phyloP scores from a whole-genome alignment of 106 monocot genomes.

The Dendrobium officinale region DNA sequence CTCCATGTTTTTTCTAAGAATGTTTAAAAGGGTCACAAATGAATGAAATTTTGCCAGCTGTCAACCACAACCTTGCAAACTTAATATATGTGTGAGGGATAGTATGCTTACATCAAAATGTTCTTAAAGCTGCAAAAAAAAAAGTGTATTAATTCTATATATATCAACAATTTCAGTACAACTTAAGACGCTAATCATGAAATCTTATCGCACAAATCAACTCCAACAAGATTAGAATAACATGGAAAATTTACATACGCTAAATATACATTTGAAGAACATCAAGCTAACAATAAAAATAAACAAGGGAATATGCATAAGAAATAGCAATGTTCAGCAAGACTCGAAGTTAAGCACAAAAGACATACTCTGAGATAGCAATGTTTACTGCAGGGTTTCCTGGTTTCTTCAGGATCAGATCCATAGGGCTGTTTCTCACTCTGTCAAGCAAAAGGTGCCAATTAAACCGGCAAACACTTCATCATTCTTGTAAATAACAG shows the following conservation, averaged over 20 bases:
- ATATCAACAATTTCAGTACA: background rate
- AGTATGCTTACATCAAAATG: no score
- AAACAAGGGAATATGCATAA: background rate
- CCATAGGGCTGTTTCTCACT: slow-evolving; percentile 65
- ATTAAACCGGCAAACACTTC: slow-evolving; percentile 20
- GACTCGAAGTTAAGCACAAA: background rate
- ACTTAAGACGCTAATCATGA: background rate
- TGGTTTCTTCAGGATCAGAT: slow-evolving; percentile 55
- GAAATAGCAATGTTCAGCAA: background rate
- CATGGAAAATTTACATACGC: background rate
- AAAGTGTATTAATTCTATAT: background rate
- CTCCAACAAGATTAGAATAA: background rate
- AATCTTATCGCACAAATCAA: background rate
- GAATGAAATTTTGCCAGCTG: no score
- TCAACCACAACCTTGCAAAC: no score
- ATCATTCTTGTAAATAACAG: slow-evolving; percentile 10
- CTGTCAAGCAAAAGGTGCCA: slow-evolving; percentile 44
- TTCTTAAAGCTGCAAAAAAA: no score
- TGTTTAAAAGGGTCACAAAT: no score
- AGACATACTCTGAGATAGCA: slow-evolving; percentile 76
- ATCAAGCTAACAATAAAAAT: background rate
- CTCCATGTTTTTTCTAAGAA: no score
- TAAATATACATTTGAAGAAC: background rate
- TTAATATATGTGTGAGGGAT: no score
- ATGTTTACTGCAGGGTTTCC: slow-evolving; percentile 64